Evolutionary conservation across 1,284 basidiomycete species (phyloP).

Genomic region (Vanrija pseudolonga): DNA sequence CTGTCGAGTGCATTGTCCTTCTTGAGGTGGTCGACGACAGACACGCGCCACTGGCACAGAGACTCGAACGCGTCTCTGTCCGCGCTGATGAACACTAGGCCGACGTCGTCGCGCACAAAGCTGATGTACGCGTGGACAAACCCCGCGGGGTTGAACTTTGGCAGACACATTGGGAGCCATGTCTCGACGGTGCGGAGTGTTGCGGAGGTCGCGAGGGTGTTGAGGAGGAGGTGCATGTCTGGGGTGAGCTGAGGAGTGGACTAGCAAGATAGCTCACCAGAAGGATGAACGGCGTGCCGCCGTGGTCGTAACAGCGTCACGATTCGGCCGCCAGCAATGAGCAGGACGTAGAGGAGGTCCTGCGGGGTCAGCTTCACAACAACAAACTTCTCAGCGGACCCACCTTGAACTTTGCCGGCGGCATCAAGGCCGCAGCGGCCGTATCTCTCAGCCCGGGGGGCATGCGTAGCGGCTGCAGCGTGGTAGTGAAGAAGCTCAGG

Average conservation of each 20-base stretch:
- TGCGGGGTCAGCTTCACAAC: conserved; percentile 38
- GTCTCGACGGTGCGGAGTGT: conserved; percentile 72
- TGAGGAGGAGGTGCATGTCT: conserved; percentile 85
- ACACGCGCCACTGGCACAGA: conserved; percentile 64
- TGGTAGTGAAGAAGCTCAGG: conserved; percentile 72
- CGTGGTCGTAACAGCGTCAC: conserved; percentile 83
- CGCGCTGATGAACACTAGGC: conserved; percentile 51
- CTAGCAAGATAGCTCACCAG: conserved; percentile 55
- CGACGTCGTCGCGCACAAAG: conserved; percentile 55
- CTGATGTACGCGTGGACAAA: conserved; percentile 92
- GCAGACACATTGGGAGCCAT: conserved; percentile 93
- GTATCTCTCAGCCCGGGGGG: conserved; percentile 65
- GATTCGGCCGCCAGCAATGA: conserved; percentile 73
- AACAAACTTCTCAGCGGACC: conserved; percentile 11
- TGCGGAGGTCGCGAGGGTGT: conserved; percentile 63
- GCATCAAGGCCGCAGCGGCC: conserved; percentile 70
- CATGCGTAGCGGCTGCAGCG: conserved; percentile 73
- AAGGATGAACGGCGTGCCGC: conserved; percentile 92
- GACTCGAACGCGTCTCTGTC: conserved; percentile 51
- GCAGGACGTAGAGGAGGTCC: conserved; percentile 86
- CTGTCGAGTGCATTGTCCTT: conserved; percentile 57
- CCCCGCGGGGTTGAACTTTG: conserved; percentile 84
- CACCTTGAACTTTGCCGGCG: conserved; percentile 74
- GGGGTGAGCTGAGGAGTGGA: conserved; percentile 5
- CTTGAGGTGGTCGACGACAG: conserved; percentile 62